Conservation (phyloP, 2,329 filamentous ascomycete species). For the Neopestalotiopsis sp. region DNA sequence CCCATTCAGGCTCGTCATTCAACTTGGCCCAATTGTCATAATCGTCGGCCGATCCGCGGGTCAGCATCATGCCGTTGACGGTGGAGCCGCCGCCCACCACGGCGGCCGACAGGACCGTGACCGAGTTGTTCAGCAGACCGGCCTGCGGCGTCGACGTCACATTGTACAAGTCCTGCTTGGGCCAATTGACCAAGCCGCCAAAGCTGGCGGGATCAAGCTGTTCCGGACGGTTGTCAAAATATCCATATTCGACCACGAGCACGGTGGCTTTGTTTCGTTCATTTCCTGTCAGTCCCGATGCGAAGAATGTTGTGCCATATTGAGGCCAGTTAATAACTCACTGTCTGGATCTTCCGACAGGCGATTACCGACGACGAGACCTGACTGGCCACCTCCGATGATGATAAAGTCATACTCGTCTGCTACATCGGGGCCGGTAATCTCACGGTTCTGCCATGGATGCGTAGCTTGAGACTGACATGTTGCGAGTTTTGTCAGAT, state of each 20-base stretch:
- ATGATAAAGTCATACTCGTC: constrained; percentile 29
- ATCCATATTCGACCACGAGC: constrained; percentile 6
- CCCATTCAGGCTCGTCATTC: background rate
- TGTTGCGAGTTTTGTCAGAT: no score
- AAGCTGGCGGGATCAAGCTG: background rate
- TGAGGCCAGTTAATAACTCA: constrained; percentile 8
- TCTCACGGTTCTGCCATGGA: background rate
- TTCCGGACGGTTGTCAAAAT: constrained; percentile 7
- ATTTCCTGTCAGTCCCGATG: no score
- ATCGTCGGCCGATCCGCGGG: background rate
- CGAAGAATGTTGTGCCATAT: no score
- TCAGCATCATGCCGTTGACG: constrained; percentile 12
- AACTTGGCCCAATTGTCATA: constrained; percentile 9
- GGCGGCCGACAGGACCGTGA: background rate
- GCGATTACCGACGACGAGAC: constrained; percentile 32
- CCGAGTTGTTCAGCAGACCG: background rate
- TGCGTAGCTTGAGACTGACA: background rate
- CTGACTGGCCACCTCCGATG: constrained; percentile 31
- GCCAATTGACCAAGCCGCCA: background rate
- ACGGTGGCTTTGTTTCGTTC: background rate
- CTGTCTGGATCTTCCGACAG: constrained; percentile 30
- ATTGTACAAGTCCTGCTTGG: constrained; percentile 1
- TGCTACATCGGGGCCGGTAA: background rate
- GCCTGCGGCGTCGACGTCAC: constrained; percentile 7
- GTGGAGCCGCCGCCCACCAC: constrained; percentile 9